Evolutionary conservation across 495 filamentous ascomycete species (phyloP), one percentile per base, ranked within the genome.

Genomic region (Tuber borchii): DNA sequence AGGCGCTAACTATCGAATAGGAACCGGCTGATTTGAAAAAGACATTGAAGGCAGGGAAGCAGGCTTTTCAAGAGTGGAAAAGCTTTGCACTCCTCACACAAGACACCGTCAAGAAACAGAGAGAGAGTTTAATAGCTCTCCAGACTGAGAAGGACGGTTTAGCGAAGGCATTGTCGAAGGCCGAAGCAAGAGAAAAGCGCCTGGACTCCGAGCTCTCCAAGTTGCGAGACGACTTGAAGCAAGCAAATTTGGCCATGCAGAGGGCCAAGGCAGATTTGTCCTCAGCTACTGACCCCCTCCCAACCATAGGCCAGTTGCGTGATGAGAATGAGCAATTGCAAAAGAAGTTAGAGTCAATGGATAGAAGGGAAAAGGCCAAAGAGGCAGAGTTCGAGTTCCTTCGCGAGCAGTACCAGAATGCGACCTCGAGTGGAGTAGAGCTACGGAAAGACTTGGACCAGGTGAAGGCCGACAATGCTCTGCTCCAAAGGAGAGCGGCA

Each of bases 331-430:
- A 82, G 12, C 78, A 82, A 43, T 80, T 89, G n/a, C 83, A 85
- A 48, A 85, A 86, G 48, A 87, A 87, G 75, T 81, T 87, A 19
- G 84, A 86, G 17, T 84, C 84, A 31, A 80, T 84, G 14, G 87
- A 90, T 75, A 87, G 85, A 82, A 88, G 86, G 46, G 20, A 85
- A n/a, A 76, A 80, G 7, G 73, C 42, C n/a, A 45, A 76, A 1
- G 78, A 85, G 44, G 83, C 79, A 22, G 88, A 90, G 19, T 79
- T 84, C 37, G 91, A 91, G 20, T 93, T 90, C 81, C 85, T 85
- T 46, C 87, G 90, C 69, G 84, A 86, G 26, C 85, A 88, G 46
- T 93, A 93, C 76, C 90, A 93, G 72, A 85, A 86, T 46, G 89
- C 90, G 0, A 91, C 90, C 20, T 89, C 84, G 22, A 83, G 84